Percentiles rank a stretch among this genome's conserved stretches.
phyloP scores from a whole-genome alignment of 169 alveolate species.

The Amoebophrya sp. region DNA sequence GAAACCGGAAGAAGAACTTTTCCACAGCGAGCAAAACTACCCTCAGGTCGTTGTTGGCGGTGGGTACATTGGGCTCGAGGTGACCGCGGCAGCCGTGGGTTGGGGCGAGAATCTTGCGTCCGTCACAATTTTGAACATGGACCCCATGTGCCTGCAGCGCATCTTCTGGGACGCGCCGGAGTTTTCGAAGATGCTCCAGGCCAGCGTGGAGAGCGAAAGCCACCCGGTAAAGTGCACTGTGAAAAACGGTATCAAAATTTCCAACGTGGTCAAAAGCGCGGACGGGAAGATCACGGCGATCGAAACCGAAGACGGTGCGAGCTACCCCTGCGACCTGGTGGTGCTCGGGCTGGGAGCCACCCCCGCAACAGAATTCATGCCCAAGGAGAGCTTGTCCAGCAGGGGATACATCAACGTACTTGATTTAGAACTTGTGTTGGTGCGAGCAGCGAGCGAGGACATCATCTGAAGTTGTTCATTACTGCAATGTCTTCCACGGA shows the following conservation, averaged over 20 bases:
- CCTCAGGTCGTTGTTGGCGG: background rate
- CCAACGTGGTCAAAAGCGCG: background rate
- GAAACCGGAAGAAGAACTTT: too few relatives aligned
- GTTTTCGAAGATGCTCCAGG: background rate
- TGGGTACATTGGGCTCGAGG: background rate
- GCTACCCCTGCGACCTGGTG: background rate
- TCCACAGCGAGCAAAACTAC: too few relatives aligned
- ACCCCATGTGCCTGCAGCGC: background rate
- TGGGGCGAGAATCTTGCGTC: background rate
- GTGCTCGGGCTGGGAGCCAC: background rate
- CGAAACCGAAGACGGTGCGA: background rate
- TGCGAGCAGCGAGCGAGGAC: too few relatives aligned
- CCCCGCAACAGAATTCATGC: background rate
- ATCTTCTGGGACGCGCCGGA: background rate
- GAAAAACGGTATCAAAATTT: background rate
- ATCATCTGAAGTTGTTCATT: too few relatives aligned
- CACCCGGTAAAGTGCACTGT: too few relatives aligned
- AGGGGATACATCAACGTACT: background rate
- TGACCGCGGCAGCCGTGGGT: slow-evolving; percentile 1
- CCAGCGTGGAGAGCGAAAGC: too few relatives aligned
- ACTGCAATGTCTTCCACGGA: too few relatives aligned
- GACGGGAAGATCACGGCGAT: background rate
- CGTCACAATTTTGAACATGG: background rate
- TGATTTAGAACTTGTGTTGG: too few relatives aligned
- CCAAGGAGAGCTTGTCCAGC: background rate